Evolutionary conservation across 2,329 filamentous ascomycete species (phyloP).

Genomic region (Teratosphaeria nubilosa): DNA sequence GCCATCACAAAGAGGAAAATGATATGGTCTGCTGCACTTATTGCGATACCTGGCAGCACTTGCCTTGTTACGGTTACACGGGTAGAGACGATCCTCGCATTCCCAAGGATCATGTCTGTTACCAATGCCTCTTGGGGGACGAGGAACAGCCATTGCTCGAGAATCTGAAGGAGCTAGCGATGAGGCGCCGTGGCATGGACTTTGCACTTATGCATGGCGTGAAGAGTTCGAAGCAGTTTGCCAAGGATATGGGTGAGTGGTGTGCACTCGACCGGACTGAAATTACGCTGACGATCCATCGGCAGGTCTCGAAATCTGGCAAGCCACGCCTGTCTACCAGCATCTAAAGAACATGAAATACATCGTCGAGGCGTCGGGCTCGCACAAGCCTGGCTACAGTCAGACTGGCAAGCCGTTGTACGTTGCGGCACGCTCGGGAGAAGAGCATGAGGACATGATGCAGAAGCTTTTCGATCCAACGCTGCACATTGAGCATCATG

Average conservation of each 20-base stretch:
- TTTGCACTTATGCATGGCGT: conserved; percentile 13
- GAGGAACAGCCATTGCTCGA: conserved; percentile 11
- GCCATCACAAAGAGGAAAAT: conserved; percentile 27
- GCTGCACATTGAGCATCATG: conserved; percentile 12
- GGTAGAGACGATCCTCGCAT: conserved; percentile 28
- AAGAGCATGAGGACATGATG: conserved; percentile 15
- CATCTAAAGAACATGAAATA: conserved; percentile 14
- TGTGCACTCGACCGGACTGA: not conserved
- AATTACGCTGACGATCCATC: not conserved
- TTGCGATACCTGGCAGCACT: conserved; percentile 37
- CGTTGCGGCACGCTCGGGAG: conserved; percentile 11
- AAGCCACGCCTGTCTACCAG: conserved; percentile 7
- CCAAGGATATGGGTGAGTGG: not conserved
- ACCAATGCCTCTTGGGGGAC: conserved; percentile 30
- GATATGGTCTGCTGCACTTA: conserved; percentile 37
- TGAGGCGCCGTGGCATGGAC: conserved; percentile 17
- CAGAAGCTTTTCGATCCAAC: conserved; percentile 19
- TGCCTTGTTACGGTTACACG: conserved; percentile 37
- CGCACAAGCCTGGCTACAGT: conserved; percentile 10
- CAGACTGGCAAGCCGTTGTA: conserved; percentile 11
- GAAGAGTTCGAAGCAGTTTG: conserved; percentile 10
- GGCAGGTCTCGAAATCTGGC: conserved; percentile 8
- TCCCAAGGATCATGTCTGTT: conserved; percentile 36
- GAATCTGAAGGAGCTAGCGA: conserved; percentile 12
- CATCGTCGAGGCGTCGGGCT: conserved; percentile 8